Conservation (phyloP, 1,284 basidiomycete genomes). For the Vanrija sp. region DNA sequence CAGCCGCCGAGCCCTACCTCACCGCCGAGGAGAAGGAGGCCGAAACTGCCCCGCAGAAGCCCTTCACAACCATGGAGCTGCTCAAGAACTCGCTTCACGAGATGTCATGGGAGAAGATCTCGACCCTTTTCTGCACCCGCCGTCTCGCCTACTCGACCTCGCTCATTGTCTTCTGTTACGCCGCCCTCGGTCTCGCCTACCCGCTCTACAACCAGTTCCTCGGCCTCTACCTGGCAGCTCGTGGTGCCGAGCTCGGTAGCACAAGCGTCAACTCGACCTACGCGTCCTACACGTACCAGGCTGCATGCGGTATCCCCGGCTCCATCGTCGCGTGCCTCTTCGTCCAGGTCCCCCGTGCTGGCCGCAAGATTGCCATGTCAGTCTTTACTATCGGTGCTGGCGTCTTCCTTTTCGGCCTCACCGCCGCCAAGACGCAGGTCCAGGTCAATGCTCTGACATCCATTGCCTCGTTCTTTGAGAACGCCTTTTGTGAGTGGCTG, state of each 20-base stretch:
- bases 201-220: constrained; percentile 53
- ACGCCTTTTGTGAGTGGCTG: constrained; percentile 28
- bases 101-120: constrained; percentile 54
- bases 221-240: constrained; percentile 53
- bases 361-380: constrained; percentile 56
- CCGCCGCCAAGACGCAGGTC: constrained; percentile 53
- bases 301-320: constrained; percentile 58
- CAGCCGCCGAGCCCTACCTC: constrained; percentile 39
- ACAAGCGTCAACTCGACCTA: constrained; percentile 49
- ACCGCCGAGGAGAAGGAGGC: constrained; percentile 19
- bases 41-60: constrained; percentile 7
- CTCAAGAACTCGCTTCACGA: constrained; percentile 50
- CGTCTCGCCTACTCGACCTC: constrained; percentile 56
- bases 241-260: neutral
- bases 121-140: constrained; percentile 55
- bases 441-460: constrained; percentile 58
- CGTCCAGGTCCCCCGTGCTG: constrained; percentile 56
- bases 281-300: constrained; percentile 54
- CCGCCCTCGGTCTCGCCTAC: constrained; percentile 60
- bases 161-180: constrained; percentile 58
- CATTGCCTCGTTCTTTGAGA: constrained; percentile 55
- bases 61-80: constrained; percentile 35
- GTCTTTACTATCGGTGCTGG: constrained; percentile 55
- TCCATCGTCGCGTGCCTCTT: constrained; percentile 57
- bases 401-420: constrained; percentile 62